These are phyloP conservation scores for Colletotrichum echinochloae DNA, from an alignment of 2,329 filamentous ascomycete genomes.

Conservation along the genomic window DNA sequence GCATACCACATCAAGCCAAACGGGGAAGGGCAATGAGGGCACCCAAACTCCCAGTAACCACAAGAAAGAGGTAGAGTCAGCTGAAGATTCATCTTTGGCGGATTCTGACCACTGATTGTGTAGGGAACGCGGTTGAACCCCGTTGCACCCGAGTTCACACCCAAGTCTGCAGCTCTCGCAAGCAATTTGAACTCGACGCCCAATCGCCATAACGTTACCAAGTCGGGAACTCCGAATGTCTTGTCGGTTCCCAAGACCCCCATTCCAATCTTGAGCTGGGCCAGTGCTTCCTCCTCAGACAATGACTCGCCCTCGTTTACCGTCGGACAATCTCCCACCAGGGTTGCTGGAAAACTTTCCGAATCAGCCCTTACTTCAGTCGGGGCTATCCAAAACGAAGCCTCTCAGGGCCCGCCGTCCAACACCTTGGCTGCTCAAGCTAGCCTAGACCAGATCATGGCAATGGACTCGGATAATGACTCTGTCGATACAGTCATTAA, in stretches of 20 bases:
- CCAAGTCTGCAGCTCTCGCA: constrained; percentile 49
- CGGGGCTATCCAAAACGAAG: too few species aligned
- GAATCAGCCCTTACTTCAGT: neutral
- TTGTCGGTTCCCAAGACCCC: neutral
- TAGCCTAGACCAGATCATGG: neutral
- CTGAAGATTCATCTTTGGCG: constrained; percentile 42
- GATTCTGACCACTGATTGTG: constrained; percentile 56
- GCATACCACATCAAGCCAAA: constrained; percentile 43
- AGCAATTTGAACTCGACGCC: constrained; percentile 30
- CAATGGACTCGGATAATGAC: constrained; percentile 18
- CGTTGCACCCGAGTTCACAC: constrained; percentile 66
- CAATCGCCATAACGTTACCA: constrained; percentile 33
- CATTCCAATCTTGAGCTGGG: constrained; percentile 17
- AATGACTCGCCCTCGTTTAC: neutral
- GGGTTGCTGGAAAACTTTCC: neutral
- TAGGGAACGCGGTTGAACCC: constrained; percentile 68
- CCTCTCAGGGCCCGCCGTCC: neutral
- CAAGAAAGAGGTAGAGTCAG: constrained; percentile 64
- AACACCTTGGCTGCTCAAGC: neutral
- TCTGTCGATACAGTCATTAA: constrained; percentile 32
- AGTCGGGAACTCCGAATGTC: constrained; percentile 26
- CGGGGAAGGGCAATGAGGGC: constrained; percentile 43
- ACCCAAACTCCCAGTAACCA: constrained; percentile 50
- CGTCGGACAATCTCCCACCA: neutral
- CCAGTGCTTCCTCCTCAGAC: constrained; percentile 26